Conservation (phyloP, 371 early-diverging fungal genomes). For the Encephalitozoon intestinalis region DNA sequence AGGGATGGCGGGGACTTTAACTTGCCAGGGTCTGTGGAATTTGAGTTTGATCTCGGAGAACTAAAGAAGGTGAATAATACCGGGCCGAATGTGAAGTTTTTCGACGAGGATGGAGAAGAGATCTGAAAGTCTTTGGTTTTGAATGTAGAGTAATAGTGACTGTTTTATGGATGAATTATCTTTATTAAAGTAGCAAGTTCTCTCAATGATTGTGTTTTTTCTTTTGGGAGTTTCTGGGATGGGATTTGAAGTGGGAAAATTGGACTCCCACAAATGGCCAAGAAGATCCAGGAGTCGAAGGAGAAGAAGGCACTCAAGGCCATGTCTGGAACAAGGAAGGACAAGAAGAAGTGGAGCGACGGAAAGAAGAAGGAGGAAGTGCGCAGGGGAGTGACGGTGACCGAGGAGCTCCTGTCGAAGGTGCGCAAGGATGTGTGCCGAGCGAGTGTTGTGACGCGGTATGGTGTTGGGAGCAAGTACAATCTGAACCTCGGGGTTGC, state of each 20-base stretch:
- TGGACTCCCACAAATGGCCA: constrained; percentile 30
- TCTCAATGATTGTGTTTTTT: no score
- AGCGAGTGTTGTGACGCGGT: constrained; percentile 45
- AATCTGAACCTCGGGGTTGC: constrained; percentile 52
- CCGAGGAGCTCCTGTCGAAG: constrained; percentile 46
- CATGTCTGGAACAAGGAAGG: constrained; percentile 44
- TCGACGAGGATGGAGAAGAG: constrained; percentile 27
- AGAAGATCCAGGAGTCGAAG: constrained; percentile 55
- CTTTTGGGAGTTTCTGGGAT: background rate
- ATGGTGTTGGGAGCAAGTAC: constrained; percentile 37
- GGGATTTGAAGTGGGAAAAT: background rate
- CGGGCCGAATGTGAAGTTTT: constrained; percentile 27
- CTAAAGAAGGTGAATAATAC: background rate
- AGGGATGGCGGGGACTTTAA: background rate
- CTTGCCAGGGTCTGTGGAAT: background rate
- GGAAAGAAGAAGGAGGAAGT: constrained; percentile 46
- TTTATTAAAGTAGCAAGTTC: background rate
- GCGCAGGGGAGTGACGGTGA: constrained; percentile 36
- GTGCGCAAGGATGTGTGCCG: constrained; percentile 54
- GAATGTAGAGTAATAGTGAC: background rate
- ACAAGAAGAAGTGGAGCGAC: constrained; percentile 57
- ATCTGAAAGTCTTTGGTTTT: background rate
- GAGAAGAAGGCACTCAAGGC: constrained; percentile 44
- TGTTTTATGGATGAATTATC: background rate
- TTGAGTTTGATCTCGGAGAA: constrained; percentile 22